Conservation (phyloP, 73 alveolate species). For the Durusdinium trenchii region DNA sequence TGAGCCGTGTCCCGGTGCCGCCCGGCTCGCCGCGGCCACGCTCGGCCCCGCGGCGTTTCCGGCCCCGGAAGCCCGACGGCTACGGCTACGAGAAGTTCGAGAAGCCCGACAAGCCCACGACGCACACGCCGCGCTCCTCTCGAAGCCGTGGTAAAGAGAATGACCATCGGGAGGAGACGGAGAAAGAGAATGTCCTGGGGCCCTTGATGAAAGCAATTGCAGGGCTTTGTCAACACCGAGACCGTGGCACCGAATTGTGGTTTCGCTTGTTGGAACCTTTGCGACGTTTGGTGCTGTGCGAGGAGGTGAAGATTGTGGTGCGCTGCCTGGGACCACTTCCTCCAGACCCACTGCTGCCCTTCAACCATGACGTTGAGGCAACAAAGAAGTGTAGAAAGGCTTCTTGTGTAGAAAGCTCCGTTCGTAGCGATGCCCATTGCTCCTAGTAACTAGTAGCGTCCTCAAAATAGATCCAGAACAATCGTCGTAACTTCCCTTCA, state of each 20-base stretch:
- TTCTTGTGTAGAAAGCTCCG: background rate
- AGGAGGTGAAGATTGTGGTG: constrained; percentile 83
- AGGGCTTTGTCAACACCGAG: constrained; percentile 44
- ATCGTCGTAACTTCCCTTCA: background rate
- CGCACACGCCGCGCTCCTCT: background rate
- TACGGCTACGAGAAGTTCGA: background rate
- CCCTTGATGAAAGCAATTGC: constrained; percentile 57
- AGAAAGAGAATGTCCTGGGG: background rate
- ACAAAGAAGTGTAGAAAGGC: background rate
- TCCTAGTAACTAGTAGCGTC: background rate
- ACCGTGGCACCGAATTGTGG: constrained; percentile 39
- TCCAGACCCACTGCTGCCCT: constrained; percentile 13
- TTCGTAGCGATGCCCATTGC: too few species aligned
- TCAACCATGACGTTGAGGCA: constrained; percentile 40
- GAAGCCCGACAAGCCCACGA: background rate
- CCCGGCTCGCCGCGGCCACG: constrained; percentile 11
- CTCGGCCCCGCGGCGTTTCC: background rate
- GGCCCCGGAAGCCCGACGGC: background rate
- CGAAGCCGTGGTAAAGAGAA: background rate
- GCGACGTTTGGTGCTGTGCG: constrained; percentile 72
- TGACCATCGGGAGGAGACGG: background rate
- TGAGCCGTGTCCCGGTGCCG: constrained; percentile 50
- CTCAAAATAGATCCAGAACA: background rate
- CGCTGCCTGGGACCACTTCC: constrained; percentile 28
- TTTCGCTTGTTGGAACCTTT: constrained; percentile 55